Evolutionary conservation across 164 flowering plant species (phyloP), one percentile per base, ranked within the genome.

Genomic region (Buxus sempervirens): DNA sequence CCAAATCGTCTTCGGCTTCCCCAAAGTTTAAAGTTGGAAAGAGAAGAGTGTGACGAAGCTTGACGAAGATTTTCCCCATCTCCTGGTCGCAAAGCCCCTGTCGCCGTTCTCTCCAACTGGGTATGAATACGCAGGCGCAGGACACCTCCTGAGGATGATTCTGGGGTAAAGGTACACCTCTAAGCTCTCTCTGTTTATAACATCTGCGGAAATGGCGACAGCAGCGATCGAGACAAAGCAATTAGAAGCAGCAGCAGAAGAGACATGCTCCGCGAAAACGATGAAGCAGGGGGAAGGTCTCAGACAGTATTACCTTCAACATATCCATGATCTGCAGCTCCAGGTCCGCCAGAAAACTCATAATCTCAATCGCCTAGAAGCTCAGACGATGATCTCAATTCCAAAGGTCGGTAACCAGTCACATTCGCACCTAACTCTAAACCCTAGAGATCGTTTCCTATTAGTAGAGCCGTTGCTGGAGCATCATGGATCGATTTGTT

Each of bases 351-450:
- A 88, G 72, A 90, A 88, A 73, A 71, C 84, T 15, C 87, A 93
- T 77, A 87, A 91, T 72, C 90, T 96, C 70, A 87, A 86, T 68
- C 93, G 99, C 16, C 93, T 93, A 6, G 93, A 93, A 79, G 99
- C 97, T 62, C 99, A 96, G 76, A 86, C 98, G 1, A 93, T 66
- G 95, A 96, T 63, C 90, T 89, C 78, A 96, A 93, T 74, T 90
- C 99, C 24, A 69, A 86, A 83, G 99, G 99, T 95, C 26, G 32
- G 7, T 65, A 14, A n/a, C 24, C 41, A 54, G 0, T 26, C 24
- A 24, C 48, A 19, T 32, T 7, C n/a, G n/a, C 38, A 3, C 38
- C 38, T 32, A 45, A 58, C 64, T 77, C 69, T 65, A 72, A n/a
- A 61, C 65, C 72, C 75, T 64, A 67, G 16, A 32, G 56, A 16